A percentile compares a stretch with the other conserved stretches of the same genome.
phyloP scores from a whole-genome alignment of 495 filamentous ascomycete genomes.

The Trichocladium uniseriatum region DNA sequence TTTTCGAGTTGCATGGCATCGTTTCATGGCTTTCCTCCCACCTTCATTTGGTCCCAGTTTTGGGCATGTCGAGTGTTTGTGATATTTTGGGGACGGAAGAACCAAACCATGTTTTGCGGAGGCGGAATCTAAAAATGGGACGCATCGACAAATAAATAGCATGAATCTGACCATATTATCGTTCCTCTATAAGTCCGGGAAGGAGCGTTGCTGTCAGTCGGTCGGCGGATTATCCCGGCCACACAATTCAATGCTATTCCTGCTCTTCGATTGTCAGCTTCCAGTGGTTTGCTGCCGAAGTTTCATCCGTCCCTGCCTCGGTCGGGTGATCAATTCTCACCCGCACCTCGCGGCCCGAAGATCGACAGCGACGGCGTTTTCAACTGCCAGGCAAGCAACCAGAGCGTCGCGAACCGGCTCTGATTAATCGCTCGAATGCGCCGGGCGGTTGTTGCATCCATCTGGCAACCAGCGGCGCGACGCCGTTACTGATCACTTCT shows the following conservation, averaged over 20 bases:
- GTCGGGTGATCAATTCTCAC: conserved; percentile 14
- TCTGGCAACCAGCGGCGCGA: conserved; percentile 9
- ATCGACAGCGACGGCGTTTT: no score
- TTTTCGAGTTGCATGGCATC: no score
- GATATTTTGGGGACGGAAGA: no score
- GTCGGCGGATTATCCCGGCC: conserved; percentile 14
- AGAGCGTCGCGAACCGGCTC: no score
- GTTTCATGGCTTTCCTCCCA: no score
- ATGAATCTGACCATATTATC: background rate
- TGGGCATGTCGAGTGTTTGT: no score
- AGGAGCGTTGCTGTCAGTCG: conserved; percentile 21
- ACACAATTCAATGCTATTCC: no score
- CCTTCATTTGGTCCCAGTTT: no score
- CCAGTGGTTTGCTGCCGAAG: conserved; percentile 15
- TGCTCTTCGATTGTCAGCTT: no score
- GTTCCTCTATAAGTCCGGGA: no score
- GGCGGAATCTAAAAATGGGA: background rate
- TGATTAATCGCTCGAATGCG: background rate
- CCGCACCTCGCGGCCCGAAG: conserved; percentile 14
- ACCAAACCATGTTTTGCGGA: background rate
- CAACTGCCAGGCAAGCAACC: no score
- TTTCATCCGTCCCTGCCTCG: conserved; percentile 9
- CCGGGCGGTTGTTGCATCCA: background rate
- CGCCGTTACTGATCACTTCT: conserved; percentile 12
- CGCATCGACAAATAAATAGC: conserved; percentile 9